Evolutionary conservation across 345 rosid species (phyloP), one percentile per base, ranked within the genome.

Genomic region (Salix suchowensis): DNA sequence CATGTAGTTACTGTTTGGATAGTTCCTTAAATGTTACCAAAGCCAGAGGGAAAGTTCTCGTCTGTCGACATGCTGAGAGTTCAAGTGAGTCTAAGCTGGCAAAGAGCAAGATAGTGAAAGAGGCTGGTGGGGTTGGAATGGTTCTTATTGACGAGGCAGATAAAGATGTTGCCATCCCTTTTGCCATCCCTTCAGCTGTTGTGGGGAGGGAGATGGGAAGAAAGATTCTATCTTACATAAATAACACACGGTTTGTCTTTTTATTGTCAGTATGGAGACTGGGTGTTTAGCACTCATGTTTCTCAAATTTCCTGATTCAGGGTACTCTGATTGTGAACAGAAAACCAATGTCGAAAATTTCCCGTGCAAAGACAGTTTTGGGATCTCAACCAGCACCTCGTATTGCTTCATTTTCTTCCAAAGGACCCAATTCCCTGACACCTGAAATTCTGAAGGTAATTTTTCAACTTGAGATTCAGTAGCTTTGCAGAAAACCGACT

Each of bases 101-200:
- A 68, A 88, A 88, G 77, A 80, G 90, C 79, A 42, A 7, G 15
- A 78, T 84, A 28, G 92, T 88, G 64, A 84, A 84, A 81, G 87
- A 79, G 70, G 92, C 88, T 28, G 92, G 92, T n/a, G 90, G 88
- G 65, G 46, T 84, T 64, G 92, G 92, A 70, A 86, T 89, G 90
- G 77, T 89, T 72, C 88, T 89, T 62, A 81, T 87, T 23, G 90
- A 89, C 36, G 74, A 87, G 67, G 77, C 66, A 4, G 88, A 86
- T 79, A 82, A 79, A 80, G 87, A 84, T 74, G 83, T 87, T 24
- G 90, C 88, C 54, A 80, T 86, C 44, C 92, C 89, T 18, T 89
- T 89, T 54, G 61, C 74, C 72, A 84, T 87, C 69, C 89, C 92
- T 52, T 81, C 92, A 39, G 88, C 92, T 71, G 81, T 80, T 39